Evolutionary conservation across 2,329 filamentous ascomycete genomes (phyloP), one percentile per base, ranked within the genome.

Genomic region (Penicillium sp.): DNA sequence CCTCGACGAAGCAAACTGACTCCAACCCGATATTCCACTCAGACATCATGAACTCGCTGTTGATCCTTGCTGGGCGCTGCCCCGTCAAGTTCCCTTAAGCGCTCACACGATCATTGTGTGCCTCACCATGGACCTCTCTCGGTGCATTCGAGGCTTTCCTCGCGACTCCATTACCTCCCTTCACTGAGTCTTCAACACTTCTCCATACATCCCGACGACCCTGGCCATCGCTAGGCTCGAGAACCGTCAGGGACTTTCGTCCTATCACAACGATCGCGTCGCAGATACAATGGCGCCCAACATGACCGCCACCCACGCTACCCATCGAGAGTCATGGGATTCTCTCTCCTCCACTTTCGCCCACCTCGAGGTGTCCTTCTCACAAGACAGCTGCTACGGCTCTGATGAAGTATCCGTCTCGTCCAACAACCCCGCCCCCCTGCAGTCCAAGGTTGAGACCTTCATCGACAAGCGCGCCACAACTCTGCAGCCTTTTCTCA

Each of bases 371-470:
- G 67, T 73, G 37, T 76, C 75, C 14, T 62, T 75, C 28, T 75
- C 73, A 34, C 75, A 75, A 38, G 75, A 77, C 67, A 77, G 74
- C 52, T 75, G 73, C 53, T 77, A 76, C 64, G 73, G 69, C 50
- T 77, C 75, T 12, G 75, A 77, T 58, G 74, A 75, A 57, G 58
- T 73, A 25, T 76, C 75, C 20, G 65, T 72, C 59, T 65, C 69
- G 14, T 74, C 74, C n/a, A 69, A 65, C 25, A 65, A 66, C 42
- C 64, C 71, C 14, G 63, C 65, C 1, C 61, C 68, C 28, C 60
- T 67, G 14, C 63, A 68, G 20, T 65, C 70, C 43, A 61, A 61
- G 57, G 61, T 55, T 22, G 63, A 69, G n/a, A 66, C 67, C 31
- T 63, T 43, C 25, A 45, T 67, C 28, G 57, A 58, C 37, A 67